These are phyloP conservation scores for Aspergillus hancockii DNA, from an alignment of 495 filamentous ascomycete genomes.

Conservation along the genomic window DNA sequence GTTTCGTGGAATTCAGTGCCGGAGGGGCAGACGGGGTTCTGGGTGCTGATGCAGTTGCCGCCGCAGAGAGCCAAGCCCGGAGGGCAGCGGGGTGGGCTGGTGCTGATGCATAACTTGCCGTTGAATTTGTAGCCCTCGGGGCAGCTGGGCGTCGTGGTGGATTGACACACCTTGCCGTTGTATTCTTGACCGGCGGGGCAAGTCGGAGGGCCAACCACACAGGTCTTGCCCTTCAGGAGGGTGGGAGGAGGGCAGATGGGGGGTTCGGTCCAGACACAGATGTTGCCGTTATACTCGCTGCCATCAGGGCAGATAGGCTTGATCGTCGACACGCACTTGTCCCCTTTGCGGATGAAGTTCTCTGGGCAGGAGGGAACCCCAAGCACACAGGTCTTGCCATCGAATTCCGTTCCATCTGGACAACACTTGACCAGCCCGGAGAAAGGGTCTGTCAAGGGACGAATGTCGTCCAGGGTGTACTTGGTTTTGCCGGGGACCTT, in stretches of 20 bases:
- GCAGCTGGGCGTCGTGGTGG: neutral
- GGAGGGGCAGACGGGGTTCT: neutral
- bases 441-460: neutral
- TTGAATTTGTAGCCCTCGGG: neutral
- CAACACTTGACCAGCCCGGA: slow-evolving; percentile 8
- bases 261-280: neutral
- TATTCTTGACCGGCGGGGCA: neutral
- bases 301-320: slow-evolving; percentile 3
- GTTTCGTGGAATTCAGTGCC: neutral
- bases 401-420: slow-evolving; percentile 7
- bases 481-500: neutral
- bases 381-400: slow-evolving; percentile 9
- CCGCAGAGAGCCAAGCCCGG: neutral
- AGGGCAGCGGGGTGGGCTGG: neutral
- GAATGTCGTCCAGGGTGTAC: slow-evolving; percentile 9
- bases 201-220: slow-evolving; percentile 3
- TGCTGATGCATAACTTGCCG: slow-evolving; percentile 2
- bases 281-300: neutral
- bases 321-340: slow-evolving; percentile 7
- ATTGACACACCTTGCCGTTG: slow-evolving; percentile 6
- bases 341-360: neutral
- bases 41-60: neutral
- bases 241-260: slow-evolving; percentile 2
- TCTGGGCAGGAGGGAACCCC: slow-evolving; percentile 7
- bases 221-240: neutral